These are phyloP conservation scores for Colletotrichum tofieldiae DNA, from an alignment of 2,329 filamentous ascomycete species.

Conservation along the genomic window DNA sequence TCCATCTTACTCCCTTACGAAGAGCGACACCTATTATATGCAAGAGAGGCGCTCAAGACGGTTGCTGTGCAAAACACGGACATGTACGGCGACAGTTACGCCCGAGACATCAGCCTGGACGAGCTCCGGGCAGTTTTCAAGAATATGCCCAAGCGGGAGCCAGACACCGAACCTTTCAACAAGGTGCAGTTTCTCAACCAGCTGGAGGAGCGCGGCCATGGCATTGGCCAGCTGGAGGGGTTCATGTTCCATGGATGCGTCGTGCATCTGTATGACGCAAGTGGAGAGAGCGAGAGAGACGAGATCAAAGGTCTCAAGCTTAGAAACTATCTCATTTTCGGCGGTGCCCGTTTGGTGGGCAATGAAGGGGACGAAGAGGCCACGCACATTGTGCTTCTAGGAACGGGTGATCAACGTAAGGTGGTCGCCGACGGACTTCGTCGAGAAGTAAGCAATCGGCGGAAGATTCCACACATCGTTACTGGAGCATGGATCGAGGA, in stretches of 20 bases:
- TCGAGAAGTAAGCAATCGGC: constrained; percentile 48
- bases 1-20: constrained; percentile 76
- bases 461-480: constrained; percentile 78
- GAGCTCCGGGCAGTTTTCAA: constrained; percentile 72
- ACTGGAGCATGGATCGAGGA: constrained; percentile 80
- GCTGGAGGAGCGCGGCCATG: constrained; percentile 70
- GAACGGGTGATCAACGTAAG: constrained; percentile 55
- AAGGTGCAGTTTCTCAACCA: constrained; percentile 65
- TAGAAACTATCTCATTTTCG: constrained; percentile 77
- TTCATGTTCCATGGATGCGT: constrained; percentile 67
- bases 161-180: constrained; percentile 57
- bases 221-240: constrained; percentile 65
- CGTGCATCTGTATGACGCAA: constrained; percentile 55
- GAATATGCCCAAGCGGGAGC: constrained; percentile 66
- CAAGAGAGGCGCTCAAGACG: constrained; percentile 68
- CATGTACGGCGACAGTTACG: constrained; percentile 86
- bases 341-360: constrained; percentile 72
- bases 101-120: constrained; percentile 75
- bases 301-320: constrained; percentile 54
- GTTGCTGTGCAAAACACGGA: constrained; percentile 78
- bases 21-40: constrained; percentile 80
- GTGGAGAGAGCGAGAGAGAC: constrained; percentile 47
- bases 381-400: constrained; percentile 80
- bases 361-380: constrained; percentile 66
- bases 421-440: constrained; percentile 61